A percentile compares a stretch with the other conserved stretches of the same genome.
phyloP scores from a whole-genome alignment of 345 rosid genomes.

The Corchorus capsularis region DNA sequence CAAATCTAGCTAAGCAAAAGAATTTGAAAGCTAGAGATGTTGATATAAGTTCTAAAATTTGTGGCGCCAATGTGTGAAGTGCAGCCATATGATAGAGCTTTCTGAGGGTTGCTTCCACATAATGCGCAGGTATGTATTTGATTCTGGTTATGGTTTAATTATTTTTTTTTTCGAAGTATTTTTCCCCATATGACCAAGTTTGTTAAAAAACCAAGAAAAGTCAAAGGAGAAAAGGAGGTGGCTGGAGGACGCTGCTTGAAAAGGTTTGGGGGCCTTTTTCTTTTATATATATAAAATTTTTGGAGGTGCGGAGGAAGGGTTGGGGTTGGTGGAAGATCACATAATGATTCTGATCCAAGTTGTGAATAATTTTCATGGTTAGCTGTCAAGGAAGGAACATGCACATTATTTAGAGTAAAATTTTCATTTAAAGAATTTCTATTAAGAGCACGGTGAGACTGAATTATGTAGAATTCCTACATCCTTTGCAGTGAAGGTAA shows the following conservation, averaged over 20 bases:
- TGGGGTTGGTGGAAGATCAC: not conserved
- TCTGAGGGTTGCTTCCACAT: slow-evolving; percentile 69
- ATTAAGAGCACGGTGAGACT: not conserved
- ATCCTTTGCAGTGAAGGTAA: not conserved
- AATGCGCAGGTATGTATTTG: slow-evolving; percentile 70
- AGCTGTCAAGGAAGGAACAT: not conserved
- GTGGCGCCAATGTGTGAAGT: slow-evolving; percentile 63
- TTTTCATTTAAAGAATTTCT: not conserved
- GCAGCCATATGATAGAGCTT: slow-evolving; percentile 63
- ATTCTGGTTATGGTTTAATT: not conserved
- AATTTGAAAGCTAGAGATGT: slow-evolving; percentile 60
- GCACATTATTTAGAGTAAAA: not conserved
- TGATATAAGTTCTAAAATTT: slow-evolving; percentile 46
- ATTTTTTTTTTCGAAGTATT: not conserved
- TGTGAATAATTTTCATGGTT: not conserved
- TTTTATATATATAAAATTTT: no score
- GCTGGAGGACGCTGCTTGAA: not conserved
- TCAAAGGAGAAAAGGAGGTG: not conserved
- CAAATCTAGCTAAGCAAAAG: slow-evolving; percentile 73
- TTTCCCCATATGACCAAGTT: not conserved
- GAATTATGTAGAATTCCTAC: not conserved
- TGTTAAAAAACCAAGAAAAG: not conserved
- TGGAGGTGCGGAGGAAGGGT: not conserved
- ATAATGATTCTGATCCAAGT: not conserved
- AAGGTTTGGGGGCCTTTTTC: not conserved